Base-by-base conservation (phyloP, 108 stramenopile genomes). In the Skeletonema costatum region DNA sequence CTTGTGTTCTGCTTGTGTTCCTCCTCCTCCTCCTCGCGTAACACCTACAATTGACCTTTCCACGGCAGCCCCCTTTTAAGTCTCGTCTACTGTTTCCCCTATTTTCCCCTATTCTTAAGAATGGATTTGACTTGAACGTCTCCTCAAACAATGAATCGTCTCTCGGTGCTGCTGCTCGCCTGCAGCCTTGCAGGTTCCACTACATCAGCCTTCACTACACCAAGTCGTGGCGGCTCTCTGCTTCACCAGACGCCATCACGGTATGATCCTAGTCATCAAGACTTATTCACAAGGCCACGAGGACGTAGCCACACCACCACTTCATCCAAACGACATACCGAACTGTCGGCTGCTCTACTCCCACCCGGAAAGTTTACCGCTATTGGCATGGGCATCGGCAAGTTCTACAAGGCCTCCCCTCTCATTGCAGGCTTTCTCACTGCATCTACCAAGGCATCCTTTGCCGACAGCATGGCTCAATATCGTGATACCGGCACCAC, bases 381-480 rank as follows among this genome's bases (percentile, higher is more conserved):
- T 0, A n/a, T 60, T 16, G 60, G 66, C n/a, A 46, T 13, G 4
- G 58, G 30, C 60, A 46, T 67, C 16, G 29, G 30, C 19, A 62
- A 59, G 44, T 67, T 67, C 66, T 67, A 67, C 60, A 67, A 67
- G 66, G 66, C 60, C n/a, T 67, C 13, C 4, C 66, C 66, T 46
- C 66, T 67, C 16, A 46, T 16, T 13, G 66, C 66, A 29, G 46
- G 60, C 56, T 67, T 66, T 42, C 53, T 59, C 12, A 66, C 65
- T 21, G 58, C 65, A 21, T 44, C 48, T 9, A 66, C 58, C 41
- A 66, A 66, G 58, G 65, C 65, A 29, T 31, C 14, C 32, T 31
- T 61, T 33, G 60, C 60, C 25, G 60, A 61, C 2, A 13, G 60
- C 60, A 31, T 61, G 32, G 60, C 60, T 13, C 60, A 61, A 61